A percentile compares a stretch with the other conserved stretches of the same genome.
These are phyloP conservation scores for Naumovozyma dairenensis DNA, from an alignment of 805 yeast species.

Conservation along the genomic window DNA sequence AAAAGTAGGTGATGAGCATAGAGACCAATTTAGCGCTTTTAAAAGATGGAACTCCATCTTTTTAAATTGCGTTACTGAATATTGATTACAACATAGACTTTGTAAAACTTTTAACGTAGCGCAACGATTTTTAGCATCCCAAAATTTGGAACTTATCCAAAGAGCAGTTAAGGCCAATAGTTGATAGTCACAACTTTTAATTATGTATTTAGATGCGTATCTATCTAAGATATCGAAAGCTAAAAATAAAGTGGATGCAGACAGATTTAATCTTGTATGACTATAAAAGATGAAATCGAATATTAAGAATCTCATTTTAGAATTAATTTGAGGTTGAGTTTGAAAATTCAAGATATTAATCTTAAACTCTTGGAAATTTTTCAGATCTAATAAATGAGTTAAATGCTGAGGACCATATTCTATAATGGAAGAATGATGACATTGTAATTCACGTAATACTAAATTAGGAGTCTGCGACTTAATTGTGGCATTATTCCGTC, in stretches of 20 bases:
- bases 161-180: slow-evolving; percentile 76
- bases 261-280: slow-evolving; percentile 52
- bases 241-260: slow-evolving; percentile 54
- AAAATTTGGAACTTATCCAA: slow-evolving; percentile 80
- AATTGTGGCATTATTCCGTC: slow-evolving; percentile 11
- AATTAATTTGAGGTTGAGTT: slow-evolving; percentile 33
- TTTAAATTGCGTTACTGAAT: slow-evolving; percentile 45
- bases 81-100: slow-evolving; percentile 49
- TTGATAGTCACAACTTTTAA: slow-evolving; percentile 75
- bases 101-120: slow-evolving; percentile 44
- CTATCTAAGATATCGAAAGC: slow-evolving; percentile 72
- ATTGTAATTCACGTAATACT: slow-evolving; percentile 38
- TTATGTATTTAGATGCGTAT: slow-evolving; percentile 73
- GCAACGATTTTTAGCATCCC: slow-evolving; percentile 57
- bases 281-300: slow-evolving; percentile 75
- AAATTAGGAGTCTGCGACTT: slow-evolving; percentile 25
- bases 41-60: slow-evolving; percentile 64
- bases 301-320: slow-evolving; percentile 59
- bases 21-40: slow-evolving; percentile 54
- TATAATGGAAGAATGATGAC: slow-evolving; percentile 34
- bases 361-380: slow-evolving; percentile 10
- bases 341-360: slow-evolving; percentile 23
- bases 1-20: slow-evolving; percentile 46
- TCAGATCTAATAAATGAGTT: slow-evolving; percentile 19
- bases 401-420: slow-evolving; percentile 38